A percentile compares a stretch with the other conserved stretches of the same genome.
These are phyloP conservation scores for Boletus huronensis DNA, from an alignment of 768 basidiomycete species.

Conservation along the genomic window DNA sequence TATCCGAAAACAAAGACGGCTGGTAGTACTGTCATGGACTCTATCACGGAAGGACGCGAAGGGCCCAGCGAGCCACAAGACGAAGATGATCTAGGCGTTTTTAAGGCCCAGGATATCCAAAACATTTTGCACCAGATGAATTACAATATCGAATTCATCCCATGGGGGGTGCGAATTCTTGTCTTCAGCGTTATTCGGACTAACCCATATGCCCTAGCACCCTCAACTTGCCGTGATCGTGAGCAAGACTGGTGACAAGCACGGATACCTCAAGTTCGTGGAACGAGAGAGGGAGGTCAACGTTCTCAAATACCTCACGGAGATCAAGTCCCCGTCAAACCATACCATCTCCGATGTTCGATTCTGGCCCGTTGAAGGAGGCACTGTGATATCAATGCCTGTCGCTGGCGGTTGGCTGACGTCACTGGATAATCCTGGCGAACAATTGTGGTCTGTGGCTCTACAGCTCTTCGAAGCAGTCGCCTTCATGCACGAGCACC, in stretches of 20 bases:
- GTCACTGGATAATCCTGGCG: too few relatives aligned
- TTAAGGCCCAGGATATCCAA: constrained; percentile 3
- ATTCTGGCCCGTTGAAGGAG: background rate
- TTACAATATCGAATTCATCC: background rate
- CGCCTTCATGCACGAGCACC: too few relatives aligned
- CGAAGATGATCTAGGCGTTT: background rate
- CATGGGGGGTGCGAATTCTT: background rate
- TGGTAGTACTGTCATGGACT: background rate
- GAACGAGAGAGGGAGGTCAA: too few relatives aligned
- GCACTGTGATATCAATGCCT: too few relatives aligned
- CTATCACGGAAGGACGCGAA: background rate
- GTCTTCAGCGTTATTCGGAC: too few relatives aligned
- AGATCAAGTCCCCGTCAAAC: background rate
- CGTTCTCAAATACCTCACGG: background rate
- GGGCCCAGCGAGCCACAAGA: background rate
- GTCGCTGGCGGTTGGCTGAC: too few relatives aligned
- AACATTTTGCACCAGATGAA: background rate
- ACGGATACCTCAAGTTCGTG: too few relatives aligned
- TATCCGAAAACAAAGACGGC: background rate
- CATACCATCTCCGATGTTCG: background rate
- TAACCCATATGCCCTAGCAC: background rate
- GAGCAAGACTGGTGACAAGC: too few relatives aligned
- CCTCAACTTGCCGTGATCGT: too few relatives aligned
- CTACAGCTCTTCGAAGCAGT: too few relatives aligned
- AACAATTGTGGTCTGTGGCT: too few relatives aligned